These are phyloP conservation scores for Acorus calamus DNA, from an alignment of 106 monocot genomes.

Conservation along the genomic window DNA sequence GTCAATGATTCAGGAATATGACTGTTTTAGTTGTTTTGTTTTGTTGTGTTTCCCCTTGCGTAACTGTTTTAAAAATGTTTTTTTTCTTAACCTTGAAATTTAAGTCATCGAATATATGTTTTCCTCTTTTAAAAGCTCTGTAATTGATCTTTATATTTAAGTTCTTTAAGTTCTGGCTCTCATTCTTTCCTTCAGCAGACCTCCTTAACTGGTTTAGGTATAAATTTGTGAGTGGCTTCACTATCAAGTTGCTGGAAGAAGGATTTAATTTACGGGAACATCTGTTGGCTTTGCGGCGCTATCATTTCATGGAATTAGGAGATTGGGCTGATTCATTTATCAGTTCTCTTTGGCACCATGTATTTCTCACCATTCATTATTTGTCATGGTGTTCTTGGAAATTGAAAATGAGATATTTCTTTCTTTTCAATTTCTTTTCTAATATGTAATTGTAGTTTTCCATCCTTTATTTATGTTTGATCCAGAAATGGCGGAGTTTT, in stretches of 20 bases:
- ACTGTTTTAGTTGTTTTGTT: too few species aligned
- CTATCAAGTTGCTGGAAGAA: constrained; percentile 76
- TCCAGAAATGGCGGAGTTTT: constrained; percentile 54
- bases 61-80: too few species aligned
- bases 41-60: too few species aligned
- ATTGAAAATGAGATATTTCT: too few species aligned
- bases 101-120: too few species aligned
- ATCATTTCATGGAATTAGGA: constrained; percentile 87
- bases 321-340: constrained; percentile 93
- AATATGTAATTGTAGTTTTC: background rate
- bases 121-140: too few species aligned
- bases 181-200: background rate
- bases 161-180: background rate
- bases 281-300: constrained; percentile 66
- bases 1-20: too few species aligned
- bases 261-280: constrained; percentile 79
- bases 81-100: too few species aligned
- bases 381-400: too few species aligned
- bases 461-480: background rate
- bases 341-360: constrained; percentile 45
- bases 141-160: too few species aligned
- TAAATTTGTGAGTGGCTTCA: constrained; percentile 80
- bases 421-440: constrained; percentile 2
- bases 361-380: constrained; percentile 9
- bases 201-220: constrained; percentile 51